Evolutionary conservation across 2,329 filamentous ascomycete genomes (phyloP).

Genomic region (Colletotrichum euphorbiae): DNA sequence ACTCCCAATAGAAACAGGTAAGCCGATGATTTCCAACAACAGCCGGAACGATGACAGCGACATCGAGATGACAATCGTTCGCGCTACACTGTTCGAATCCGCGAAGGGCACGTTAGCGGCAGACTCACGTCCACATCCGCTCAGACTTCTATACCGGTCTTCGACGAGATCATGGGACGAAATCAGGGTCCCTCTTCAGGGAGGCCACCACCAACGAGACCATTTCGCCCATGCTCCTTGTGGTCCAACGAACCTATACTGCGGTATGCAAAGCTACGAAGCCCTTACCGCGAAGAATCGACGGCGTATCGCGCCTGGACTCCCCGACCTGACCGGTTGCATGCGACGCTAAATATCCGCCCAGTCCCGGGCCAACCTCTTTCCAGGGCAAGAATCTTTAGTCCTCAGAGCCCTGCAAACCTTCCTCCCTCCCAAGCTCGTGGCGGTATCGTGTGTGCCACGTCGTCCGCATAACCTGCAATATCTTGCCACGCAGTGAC

Average conservation of each 20-base stretch:
- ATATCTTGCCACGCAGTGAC: neutral
- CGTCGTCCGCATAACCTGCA: neutral
- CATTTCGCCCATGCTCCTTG: neutral
- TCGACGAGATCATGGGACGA: neutral
- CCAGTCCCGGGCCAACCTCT: neutral
- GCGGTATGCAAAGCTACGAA: neutral
- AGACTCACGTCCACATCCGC: neutral
- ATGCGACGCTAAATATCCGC: neutral
- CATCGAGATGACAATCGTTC: neutral
- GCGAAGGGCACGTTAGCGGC: neutral
- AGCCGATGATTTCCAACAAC: constrained; percentile 2
- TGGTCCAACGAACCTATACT: neutral
- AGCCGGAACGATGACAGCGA: neutral
- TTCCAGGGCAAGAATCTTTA: neutral
- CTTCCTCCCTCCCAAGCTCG: neutral
- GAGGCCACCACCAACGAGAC: neutral
- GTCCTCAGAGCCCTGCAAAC: neutral
- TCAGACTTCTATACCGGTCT: neutral
- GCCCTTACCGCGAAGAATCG: neutral
- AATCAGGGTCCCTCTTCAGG: neutral
- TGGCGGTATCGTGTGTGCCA: constrained; percentile 6
- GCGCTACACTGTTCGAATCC: neutral
- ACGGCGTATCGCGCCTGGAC: neutral
- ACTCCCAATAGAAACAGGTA: too few species aligned
- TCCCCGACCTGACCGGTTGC: neutral